Conservation (phyloP, 805 yeast genomes). For the Zygoascus tannicola region DNA sequence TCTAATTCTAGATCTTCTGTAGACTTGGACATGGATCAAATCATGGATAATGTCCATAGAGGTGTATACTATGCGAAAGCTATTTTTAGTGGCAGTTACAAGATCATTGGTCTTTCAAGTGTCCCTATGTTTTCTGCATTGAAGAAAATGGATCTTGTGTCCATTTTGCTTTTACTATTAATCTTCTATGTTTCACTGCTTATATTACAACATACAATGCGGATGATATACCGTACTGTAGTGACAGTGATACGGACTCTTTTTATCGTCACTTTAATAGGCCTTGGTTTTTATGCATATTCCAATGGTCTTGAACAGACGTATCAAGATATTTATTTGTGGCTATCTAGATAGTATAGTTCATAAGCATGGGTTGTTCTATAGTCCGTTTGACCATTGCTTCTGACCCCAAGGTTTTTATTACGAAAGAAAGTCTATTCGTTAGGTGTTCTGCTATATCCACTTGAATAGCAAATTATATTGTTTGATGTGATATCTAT, state of each 20-base stretch:
- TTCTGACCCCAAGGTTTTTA: too few relatives aligned
- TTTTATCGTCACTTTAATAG: slow-evolving; percentile 1
- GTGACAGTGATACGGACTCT: slow-evolving; percentile 14
- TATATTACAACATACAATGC: slow-evolving; percentile 17
- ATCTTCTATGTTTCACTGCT: slow-evolving; percentile 20
- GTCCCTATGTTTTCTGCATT: background rate
- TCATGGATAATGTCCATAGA: background rate
- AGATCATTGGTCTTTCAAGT: background rate
- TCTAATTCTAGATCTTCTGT: too few relatives aligned
- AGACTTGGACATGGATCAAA: background rate
- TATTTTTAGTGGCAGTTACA: background rate
- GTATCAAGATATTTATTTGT: slow-evolving; percentile 8
- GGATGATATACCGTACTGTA: slow-evolving; percentile 18
- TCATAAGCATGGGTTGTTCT: too few relatives aligned
- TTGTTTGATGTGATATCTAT: too few relatives aligned
- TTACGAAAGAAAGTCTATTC: too few relatives aligned
- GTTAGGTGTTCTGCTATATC: too few relatives aligned
- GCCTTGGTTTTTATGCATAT: slow-evolving; percentile 1
- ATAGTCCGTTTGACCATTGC: too few relatives aligned
- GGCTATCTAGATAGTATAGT: slow-evolving; percentile 12
- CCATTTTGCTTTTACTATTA: slow-evolving; percentile 16
- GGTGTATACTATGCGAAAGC: background rate
- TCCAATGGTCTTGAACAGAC: slow-evolving; percentile 10
- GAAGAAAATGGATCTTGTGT: slow-evolving; percentile 10
- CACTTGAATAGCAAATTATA: too few relatives aligned